phyloP scores from a whole-genome alignment of 2,329 filamentous ascomycete species.

The Pseudogymnoascus sp. region DNA sequence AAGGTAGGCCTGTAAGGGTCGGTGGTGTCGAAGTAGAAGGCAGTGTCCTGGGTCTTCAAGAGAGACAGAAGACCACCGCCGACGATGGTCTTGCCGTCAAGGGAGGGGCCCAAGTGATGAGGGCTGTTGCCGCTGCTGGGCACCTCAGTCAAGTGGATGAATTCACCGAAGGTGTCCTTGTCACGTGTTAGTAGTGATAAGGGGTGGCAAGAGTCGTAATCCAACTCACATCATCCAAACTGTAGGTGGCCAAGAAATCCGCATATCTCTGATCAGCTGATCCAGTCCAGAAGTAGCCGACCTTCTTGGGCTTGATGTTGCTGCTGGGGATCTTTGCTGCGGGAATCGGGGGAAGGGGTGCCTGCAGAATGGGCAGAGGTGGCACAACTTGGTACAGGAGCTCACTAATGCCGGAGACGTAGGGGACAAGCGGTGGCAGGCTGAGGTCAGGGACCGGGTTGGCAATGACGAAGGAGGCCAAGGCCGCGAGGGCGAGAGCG shows the following conservation, averaged over 20 bases:
- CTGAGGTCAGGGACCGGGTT: slow-evolving; percentile 23
- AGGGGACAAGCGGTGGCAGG: slow-evolving; percentile 48
- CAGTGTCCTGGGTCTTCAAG: slow-evolving; percentile 51
- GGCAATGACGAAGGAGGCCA: slow-evolving; percentile 7
- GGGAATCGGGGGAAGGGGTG: slow-evolving; percentile 49
- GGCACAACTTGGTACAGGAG: slow-evolving; percentile 41
- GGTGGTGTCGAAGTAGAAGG: slow-evolving; percentile 51
- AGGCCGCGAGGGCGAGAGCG: background rate
- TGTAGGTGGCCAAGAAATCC: slow-evolving; percentile 50
- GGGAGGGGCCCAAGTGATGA: slow-evolving; percentile 46
- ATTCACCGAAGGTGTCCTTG: slow-evolving; percentile 50
- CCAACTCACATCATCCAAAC: slow-evolving; percentile 45
- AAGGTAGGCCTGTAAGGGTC: slow-evolving; percentile 52
- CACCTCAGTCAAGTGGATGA: slow-evolving; percentile 50
- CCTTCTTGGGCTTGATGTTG: slow-evolving; percentile 54
- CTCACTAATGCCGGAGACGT: slow-evolving; percentile 51
- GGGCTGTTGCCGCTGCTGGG: slow-evolving; percentile 51
- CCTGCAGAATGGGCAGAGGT: slow-evolving; percentile 49
- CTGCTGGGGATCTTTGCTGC: slow-evolving; percentile 44
- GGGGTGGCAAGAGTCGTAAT: background rate
- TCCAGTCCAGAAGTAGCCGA: slow-evolving; percentile 56
- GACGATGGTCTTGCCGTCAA: slow-evolving; percentile 48
- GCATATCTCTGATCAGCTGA: slow-evolving; percentile 51
- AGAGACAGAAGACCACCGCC: slow-evolving; percentile 50
- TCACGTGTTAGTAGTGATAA: slow-evolving; percentile 8